Percentiles rank a stretch among this genome's conserved stretches.
Conservation (phyloP, 768 basidiomycete species). For the Termitomyces sp. region DNA sequence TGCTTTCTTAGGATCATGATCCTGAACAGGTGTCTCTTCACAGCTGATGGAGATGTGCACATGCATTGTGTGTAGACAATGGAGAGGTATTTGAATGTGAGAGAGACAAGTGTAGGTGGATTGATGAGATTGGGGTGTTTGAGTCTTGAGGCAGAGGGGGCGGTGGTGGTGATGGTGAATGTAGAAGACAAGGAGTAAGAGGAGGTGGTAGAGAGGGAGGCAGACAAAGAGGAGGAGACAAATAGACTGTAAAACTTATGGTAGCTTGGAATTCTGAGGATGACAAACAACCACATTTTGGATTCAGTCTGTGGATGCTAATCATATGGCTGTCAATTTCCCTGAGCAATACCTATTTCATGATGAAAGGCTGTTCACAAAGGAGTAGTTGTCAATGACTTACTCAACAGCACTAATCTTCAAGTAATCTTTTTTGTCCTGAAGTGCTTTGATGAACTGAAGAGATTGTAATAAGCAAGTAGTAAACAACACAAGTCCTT, state of each 20-base stretch:
- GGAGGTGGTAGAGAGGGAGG: too few relatives aligned
- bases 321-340: constrained; percentile 31
- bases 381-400: neutral
- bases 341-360: constrained; percentile 43
- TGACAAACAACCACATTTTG: constrained; percentile 39
- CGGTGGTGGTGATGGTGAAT: too few relatives aligned
- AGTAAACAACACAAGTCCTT: neutral
- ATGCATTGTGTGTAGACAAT: constrained; percentile 68
- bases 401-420: constrained; percentile 43
- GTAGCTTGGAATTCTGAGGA: constrained; percentile 30
- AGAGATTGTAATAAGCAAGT: neutral
- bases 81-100: constrained; percentile 84
- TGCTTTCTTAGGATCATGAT: constrained; percentile 64
- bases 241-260: constrained; percentile 39
- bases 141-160: neutral
- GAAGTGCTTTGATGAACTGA: constrained; percentile 34
- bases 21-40: constrained; percentile 95
- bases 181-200: too few relatives aligned
- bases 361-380: neutral
- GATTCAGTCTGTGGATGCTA: constrained; percentile 32
- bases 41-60: constrained; percentile 60
- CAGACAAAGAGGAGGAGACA: constrained; percentile 10
- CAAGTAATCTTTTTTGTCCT: constrained; percentile 35
- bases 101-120: constrained; percentile 46
- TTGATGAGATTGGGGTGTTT: constrained; percentile 29